Base-by-base conservation (phyloP, 2,329 filamentous ascomycete genomes). In the Pseudopyrenochaeta lycopersici region DNA sequence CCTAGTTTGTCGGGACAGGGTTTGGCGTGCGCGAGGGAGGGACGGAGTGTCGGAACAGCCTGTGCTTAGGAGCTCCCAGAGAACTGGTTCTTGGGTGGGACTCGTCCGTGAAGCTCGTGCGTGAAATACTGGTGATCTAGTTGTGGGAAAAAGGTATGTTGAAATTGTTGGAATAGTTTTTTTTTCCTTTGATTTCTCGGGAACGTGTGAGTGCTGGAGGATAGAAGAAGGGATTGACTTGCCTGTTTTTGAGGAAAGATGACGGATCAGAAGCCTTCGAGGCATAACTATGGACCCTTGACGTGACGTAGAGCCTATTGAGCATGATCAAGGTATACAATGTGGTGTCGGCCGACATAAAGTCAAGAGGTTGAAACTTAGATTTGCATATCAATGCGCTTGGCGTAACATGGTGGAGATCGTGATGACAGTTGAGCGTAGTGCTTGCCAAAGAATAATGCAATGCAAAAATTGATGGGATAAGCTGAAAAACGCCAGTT, bases 11-110 rank as follows among this genome's bases (percentile, higher is more conserved):
- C 47, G 31, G n/a, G n/a, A n/a, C n/a, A n/a, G n/a, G n/a, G 38
- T 36, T 21, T 50, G 17, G 40, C 9, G 47, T 21, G 40, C 40
- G n/a, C 47, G 40, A 31, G 47, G 40, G 38, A 31, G 47, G 40
- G 31, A 15, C 6, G 40, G 40, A 44, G 47, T 44, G 47, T 50
- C 47, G 40, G 43, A 50, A 17, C 48, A 50, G 33, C 41, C 48
- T 39, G 33, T 44, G 17, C 35, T 18, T 38, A 38, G 11, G 15
- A 18, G 23, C 14, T 21, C 30, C 21, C 21, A 23, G 40, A 14
- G 40, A 31, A 45, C 32, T 45, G 47, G 47, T 45, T 50, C 31
- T 31, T 39, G 15, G 23, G 10, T 14, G 15, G n/a, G 47, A 44
- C 40, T 50, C 47, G 39, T 39, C 47, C 32, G 9, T 3, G 10